Percentiles rank a stretch among this genome's conserved stretches.
phyloP scores from a whole-genome alignment of 2,329 filamentous ascomycete species.

The Polytolypa hystricis region DNA sequence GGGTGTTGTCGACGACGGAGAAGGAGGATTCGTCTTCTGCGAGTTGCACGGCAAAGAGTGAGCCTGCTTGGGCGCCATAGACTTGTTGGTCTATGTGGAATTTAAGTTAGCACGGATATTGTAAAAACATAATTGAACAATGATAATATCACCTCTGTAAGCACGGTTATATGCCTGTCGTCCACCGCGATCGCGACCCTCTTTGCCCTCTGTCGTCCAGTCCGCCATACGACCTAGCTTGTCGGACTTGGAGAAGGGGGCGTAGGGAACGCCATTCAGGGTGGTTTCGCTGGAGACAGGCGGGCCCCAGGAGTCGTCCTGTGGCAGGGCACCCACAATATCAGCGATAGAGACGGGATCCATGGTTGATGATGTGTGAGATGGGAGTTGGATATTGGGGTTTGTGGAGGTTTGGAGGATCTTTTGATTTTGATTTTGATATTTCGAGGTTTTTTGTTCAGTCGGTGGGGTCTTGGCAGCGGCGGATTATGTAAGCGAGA shows the following conservation, averaged over 20 bases:
- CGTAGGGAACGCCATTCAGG: constrained; percentile 89
- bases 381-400: too few species aligned
- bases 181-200: constrained; percentile 59
- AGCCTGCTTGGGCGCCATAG: constrained; percentile 80
- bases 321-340: constrained; percentile 60
- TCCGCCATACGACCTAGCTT: constrained; percentile 98
- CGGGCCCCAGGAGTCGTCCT: constrained; percentile 80
- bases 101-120: constrained; percentile 11
- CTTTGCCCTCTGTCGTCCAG: constrained; percentile 87
- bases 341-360: constrained; percentile 48
- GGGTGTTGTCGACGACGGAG: constrained; percentile 92
- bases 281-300: constrained; percentile 72
- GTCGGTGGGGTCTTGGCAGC: too few species aligned
- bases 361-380: constrained; percentile 32
- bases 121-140: constrained; percentile 6
- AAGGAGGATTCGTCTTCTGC: constrained; percentile 96
- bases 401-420: too few species aligned
- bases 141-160: constrained; percentile 59
- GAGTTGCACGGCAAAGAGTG: constrained; percentile 78
- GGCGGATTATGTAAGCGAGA: too few species aligned
- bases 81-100: constrained; percentile 70
- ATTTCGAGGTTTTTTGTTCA: too few species aligned
- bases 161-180: constrained; percentile 85
- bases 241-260: constrained; percentile 96
- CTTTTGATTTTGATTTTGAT: too few species aligned